Evolutionary conservation across 495 filamentous ascomycete species (phyloP).

Genomic region (Clohesyomyces aquaticus): DNA sequence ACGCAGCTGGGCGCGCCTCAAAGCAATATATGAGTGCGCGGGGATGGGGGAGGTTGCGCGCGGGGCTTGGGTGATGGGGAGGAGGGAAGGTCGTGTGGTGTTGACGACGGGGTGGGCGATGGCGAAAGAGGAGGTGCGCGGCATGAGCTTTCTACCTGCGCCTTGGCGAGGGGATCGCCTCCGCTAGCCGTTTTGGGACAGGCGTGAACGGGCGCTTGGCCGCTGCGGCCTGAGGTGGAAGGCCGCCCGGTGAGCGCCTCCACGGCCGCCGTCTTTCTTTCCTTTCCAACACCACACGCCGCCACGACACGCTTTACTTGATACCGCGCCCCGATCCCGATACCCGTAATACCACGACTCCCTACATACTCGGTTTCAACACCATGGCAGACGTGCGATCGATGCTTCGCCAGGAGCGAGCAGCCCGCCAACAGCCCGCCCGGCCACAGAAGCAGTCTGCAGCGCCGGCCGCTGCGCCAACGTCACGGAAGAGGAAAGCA

Average conservation of each 20-base stretch:
- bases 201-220: too few species aligned
- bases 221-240: too few species aligned
- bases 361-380: not conserved
- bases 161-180: too few species aligned
- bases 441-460: constrained; percentile 61
- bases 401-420: constrained; percentile 77
- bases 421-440: constrained; percentile 64
- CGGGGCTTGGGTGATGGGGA: not conserved
- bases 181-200: too few species aligned
- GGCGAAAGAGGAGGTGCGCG: constrained; percentile 7
- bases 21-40: not conserved
- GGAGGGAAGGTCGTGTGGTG: constrained; percentile 9
- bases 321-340: not conserved
- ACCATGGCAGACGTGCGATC: constrained; percentile 83
- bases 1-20: not conserved
- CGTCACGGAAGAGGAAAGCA: constrained; percentile 64
- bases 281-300: not conserved
- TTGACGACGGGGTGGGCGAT: constrained; percentile 22
- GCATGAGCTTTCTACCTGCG: not conserved
- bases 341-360: not conserved
- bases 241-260: not conserved
- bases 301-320: not conserved
- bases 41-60: not conserved
- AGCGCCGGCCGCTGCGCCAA: constrained; percentile 51
- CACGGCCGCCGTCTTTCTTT: not conserved